Conservation (phyloP, 2,329 filamentous ascomycete genomes). For the Rutstroemia sp. region DNA sequence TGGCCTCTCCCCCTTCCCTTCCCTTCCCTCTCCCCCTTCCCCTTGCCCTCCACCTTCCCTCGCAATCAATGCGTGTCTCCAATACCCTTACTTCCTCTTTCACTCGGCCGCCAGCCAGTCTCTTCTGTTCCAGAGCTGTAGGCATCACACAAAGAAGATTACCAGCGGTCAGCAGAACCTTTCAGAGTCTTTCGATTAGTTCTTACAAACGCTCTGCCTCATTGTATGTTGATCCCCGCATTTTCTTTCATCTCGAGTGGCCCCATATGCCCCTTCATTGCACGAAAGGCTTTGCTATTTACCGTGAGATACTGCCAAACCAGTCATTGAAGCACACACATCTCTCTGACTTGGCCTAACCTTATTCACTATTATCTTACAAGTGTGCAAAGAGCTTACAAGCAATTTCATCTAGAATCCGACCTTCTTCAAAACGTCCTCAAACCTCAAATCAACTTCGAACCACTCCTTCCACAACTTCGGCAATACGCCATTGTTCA, state of each 20-base stretch:
- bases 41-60: neutral
- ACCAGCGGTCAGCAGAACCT: constrained; percentile 10
- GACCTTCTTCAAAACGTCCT: constrained; percentile 16
- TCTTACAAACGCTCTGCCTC: constrained; percentile 5
- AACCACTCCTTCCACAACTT: constrained; percentile 17
- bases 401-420: constrained; percentile 14
- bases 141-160: constrained; percentile 18
- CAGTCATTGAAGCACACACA: neutral
- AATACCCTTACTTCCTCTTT: constrained; percentile 19
- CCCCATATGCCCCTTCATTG: neutral
- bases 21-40: no score
- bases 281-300: neutral
- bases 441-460: constrained; percentile 16
- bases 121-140: constrained; percentile 9
- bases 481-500: constrained; percentile 55
- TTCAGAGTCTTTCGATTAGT: constrained; percentile 5
- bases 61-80: constrained; percentile 25
- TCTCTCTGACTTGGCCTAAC: neutral
- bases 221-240: constrained; percentile 6
- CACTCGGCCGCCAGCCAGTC: constrained; percentile 20
- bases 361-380: neutral
- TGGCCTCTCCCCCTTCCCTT: neutral
- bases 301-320: neutral
- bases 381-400: constrained; percentile 1
- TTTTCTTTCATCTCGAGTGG: neutral